Evolutionary conservation across 2,329 filamentous ascomycete genomes (phyloP).

Genomic region (Penicillium sp.): DNA sequence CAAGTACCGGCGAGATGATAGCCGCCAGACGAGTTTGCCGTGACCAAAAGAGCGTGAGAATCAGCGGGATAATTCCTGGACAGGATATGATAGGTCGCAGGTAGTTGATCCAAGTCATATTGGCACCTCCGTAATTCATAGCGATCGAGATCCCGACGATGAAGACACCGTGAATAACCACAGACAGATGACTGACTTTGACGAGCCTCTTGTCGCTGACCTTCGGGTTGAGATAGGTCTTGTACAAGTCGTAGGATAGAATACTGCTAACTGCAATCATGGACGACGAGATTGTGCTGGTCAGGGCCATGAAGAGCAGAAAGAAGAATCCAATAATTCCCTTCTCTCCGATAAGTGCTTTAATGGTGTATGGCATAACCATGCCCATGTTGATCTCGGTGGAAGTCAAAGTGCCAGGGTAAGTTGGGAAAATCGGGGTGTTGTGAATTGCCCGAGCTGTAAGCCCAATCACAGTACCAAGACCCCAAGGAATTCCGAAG

Average conservation of each 20-base stretch:
- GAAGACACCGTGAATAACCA: conserved; percentile 46
- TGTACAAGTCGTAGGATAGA: conserved; percentile 48
- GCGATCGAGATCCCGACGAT: conserved; percentile 47
- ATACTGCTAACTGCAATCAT: conserved; percentile 52
- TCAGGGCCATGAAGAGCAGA: conserved; percentile 50
- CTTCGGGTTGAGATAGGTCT: conserved; percentile 47
- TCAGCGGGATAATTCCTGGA: conserved; percentile 45
- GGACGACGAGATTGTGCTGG: conserved; percentile 47
- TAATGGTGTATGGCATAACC: conserved; percentile 47
- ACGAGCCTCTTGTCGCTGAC: conserved; percentile 43
- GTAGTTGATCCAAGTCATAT: conserved; percentile 47
- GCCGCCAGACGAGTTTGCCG: conserved; percentile 45
- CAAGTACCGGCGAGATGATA: conserved; percentile 36
- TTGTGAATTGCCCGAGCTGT: conserved; percentile 44
- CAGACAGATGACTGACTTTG: conserved; percentile 45
- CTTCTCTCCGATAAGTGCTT: conserved; percentile 42
- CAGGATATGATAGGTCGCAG: conserved; percentile 42
- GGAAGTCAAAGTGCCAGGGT: conserved; percentile 39
- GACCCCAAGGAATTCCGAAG: conserved; percentile 46
- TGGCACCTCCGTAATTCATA: conserved; percentile 47
- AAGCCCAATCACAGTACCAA: conserved; percentile 47
- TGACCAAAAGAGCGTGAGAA: conserved; percentile 44
- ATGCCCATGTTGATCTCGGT: conserved; percentile 43
- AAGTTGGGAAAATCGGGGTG: conserved; percentile 44
- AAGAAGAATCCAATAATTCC: conserved; percentile 45